phyloP scores from a whole-genome alignment of 352 stramenopile species.

The Globisporangium mamillatum region DNA sequence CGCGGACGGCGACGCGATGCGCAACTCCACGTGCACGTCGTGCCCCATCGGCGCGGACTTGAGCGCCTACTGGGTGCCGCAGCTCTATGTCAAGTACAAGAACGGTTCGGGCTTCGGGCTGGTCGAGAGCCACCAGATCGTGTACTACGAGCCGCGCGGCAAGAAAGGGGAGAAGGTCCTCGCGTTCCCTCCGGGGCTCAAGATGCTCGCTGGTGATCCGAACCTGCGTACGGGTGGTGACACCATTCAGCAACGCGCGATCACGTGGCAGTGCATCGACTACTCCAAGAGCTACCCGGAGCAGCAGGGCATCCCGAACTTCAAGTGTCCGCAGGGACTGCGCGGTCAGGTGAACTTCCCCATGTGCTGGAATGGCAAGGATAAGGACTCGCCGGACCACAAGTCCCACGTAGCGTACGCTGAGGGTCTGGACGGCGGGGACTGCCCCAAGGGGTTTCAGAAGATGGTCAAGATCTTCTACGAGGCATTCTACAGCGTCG shows the following conservation, averaged over 20 bases:
- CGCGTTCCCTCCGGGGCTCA: conserved; percentile 40
- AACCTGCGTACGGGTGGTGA: conserved; percentile 30
- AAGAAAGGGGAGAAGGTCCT: conserved; percentile 35
- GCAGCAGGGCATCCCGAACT: conserved; percentile 42
- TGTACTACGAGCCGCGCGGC: conserved; percentile 44
- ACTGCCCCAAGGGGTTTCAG: conserved; percentile 35
- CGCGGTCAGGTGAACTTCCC: conserved; percentile 56
- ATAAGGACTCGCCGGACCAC: conserved; percentile 47
- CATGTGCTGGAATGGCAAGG: conserved; percentile 50
- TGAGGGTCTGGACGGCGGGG: conserved; percentile 35
- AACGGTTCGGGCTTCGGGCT: conserved; percentile 49
- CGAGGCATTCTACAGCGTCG: conserved; percentile 51
- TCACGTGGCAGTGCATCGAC: conserved; percentile 50
- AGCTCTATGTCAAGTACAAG: conserved; percentile 56
- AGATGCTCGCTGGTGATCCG: conserved; percentile 46
- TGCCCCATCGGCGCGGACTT: conserved; percentile 46
- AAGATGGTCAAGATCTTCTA: conserved; percentile 68
- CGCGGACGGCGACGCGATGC: conserved; percentile 35
- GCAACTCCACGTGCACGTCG: conserved; percentile 44
- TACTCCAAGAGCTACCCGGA: conserved; percentile 40
- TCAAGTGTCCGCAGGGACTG: conserved; percentile 40
- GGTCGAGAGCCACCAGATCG: conserved; percentile 50
- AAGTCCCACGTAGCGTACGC: conserved; percentile 52
- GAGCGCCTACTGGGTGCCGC: conserved; percentile 50
- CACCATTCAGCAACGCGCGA: conserved; percentile 35